phyloP scores from a whole-genome alignment of 2,329 filamentous ascomycete species.

The Pleoardoris graminearum region DNA sequence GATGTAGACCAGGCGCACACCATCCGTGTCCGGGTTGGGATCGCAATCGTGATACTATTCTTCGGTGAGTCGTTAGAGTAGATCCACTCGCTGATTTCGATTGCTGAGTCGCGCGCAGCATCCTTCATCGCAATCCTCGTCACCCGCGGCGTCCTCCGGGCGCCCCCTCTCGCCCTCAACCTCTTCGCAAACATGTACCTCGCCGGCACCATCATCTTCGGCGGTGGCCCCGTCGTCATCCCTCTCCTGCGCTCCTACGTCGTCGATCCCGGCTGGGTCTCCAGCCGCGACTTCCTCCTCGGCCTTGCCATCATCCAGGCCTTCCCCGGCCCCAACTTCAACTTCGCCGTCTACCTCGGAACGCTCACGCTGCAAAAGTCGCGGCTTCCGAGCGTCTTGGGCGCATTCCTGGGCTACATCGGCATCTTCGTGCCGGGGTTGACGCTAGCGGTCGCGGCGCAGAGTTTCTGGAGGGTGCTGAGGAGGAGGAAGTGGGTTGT shows the following conservation, averaged over 20 bases:
- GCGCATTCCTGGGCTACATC: constrained; percentile 45
- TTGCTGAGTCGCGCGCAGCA: constrained; percentile 27
- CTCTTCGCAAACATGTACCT: constrained; percentile 75
- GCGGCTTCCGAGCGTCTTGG: constrained; percentile 32
- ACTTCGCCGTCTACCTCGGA: constrained; percentile 53
- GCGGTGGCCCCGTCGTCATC: constrained; percentile 52
- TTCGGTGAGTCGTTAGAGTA: constrained; percentile 30
- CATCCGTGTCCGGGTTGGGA: constrained; percentile 3
- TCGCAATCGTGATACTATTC: constrained; percentile 4
- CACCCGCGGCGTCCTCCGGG: constrained; percentile 45
- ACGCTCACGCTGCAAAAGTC: constrained; percentile 42
- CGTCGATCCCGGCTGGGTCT: constrained; percentile 71
- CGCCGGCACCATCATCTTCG: constrained; percentile 64
- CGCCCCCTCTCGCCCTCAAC: constrained; percentile 55
- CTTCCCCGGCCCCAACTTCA: constrained; percentile 67
- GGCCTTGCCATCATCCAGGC: constrained; percentile 73
- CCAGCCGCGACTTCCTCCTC: constrained; percentile 70
- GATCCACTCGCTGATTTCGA: no score
- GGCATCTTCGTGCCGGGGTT: constrained; percentile 49
- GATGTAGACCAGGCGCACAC: not conserved
- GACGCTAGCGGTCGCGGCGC: constrained; percentile 41
- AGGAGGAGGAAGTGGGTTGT: constrained; percentile 41
- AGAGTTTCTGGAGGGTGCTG: constrained; percentile 46
- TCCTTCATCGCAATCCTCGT: constrained; percentile 63
- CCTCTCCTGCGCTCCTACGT: constrained; percentile 52